Base-by-base conservation (phyloP, 768 basidiomycete species). In the Suillus brevipes region DNA sequence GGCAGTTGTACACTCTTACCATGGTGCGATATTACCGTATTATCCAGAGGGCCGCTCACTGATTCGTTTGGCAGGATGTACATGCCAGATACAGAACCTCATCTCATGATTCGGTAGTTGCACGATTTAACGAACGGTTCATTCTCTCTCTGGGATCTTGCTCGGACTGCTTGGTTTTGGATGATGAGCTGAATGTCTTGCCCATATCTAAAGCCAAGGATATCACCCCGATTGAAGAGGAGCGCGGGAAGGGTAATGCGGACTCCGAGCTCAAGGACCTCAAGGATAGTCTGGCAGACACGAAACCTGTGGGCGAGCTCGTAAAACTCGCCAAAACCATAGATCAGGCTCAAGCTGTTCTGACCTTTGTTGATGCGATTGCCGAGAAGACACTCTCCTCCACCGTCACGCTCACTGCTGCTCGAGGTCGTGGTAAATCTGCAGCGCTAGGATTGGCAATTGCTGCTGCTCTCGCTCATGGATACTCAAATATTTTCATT, bases 91-190 rank as follows among this genome's bases (percentile, higher is more conserved):
- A 99, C 75, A 84, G 97, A 34, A 98, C 97, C 0, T 90, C 93
- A 14, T 89, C 94, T 2, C 94, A 96, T 71, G 92, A 93, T 72
- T 83, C 89, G 7, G 91, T 96, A 37, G 82, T 89, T n/a, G 94
- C 97, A 0, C 88, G 97, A 34, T 99, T 99, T 82, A 99, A 99
- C 78, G 97, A 99, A 75, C 91, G 97, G 13, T 99, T 99, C 78
- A 98, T 99, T 71, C 85, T 99, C 20, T 99, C 97, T 23, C 87
- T 99, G 23, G 95, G 95, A 28, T 91, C 94, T 20, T 98, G 94
- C 72, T 83, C 89, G 9, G 94, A 97, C 73, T 98, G 97, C 71
- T 83, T 99, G 1, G 89, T 99, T 31, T 85, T 99, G 59, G 97
- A 99, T 73, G 97, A 99, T 72, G 97, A 99, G 77, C 87, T 99